A percentile compares a stretch with the other conserved stretches of the same genome.
Evolutionary conservation across 176 grass and related monocot genomes (phyloP).

Genomic region (Oryza glaberrima): DNA sequence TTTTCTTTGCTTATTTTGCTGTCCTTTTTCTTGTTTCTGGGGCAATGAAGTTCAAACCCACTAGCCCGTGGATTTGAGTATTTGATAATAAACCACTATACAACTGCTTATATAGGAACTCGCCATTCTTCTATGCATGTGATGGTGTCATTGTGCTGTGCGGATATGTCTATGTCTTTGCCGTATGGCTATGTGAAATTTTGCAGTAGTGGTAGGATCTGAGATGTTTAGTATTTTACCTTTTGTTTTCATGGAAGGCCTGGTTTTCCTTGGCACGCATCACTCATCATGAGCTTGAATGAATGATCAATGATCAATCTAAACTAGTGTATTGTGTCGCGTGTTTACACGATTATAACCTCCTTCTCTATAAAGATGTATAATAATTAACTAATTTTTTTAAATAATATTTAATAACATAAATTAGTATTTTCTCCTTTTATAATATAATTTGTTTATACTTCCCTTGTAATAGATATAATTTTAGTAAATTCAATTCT

Average conservation of each 20-base stretch:
- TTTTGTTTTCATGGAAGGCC: background rate
- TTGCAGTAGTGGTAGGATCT: constrained; percentile 6
- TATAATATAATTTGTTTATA: no score
- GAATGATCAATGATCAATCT: background rate
- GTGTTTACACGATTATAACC: constrained; percentile 21
- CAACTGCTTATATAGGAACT: no score
- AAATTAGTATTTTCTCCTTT: no score
- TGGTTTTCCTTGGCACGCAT: background rate
- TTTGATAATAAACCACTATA: background rate
- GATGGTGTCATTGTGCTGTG: background rate
- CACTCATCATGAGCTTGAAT: background rate
- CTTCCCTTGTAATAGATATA: no score
- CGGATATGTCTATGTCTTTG: background rate
- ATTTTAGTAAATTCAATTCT: no score
- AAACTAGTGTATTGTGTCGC: no score
- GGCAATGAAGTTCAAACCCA: background rate
- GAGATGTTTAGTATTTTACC: constrained; percentile 2
- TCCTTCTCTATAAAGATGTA: no score
- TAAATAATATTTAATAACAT: no score
- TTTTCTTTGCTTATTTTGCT: background rate
- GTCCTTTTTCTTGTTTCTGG: background rate
- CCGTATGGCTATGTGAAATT: background rate
- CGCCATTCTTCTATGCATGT: background rate
- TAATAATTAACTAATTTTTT: no score
- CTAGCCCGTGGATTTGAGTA: constrained; percentile 10